Evolutionary conservation across 2,329 filamentous ascomycete species (phyloP).

Genomic region (Colletotrichum viniferum): DNA sequence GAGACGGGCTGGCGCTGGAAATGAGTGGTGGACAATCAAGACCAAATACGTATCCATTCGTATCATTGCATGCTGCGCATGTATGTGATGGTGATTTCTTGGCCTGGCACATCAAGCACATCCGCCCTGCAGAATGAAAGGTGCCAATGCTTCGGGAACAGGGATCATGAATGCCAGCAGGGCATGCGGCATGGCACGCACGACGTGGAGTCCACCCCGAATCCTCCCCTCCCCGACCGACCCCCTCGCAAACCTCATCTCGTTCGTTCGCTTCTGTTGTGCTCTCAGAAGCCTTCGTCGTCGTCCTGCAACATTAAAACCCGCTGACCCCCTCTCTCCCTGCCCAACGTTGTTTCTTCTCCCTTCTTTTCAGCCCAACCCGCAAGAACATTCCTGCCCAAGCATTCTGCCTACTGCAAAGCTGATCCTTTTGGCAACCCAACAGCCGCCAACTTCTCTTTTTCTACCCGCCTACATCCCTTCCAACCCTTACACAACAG

Average conservation of each 20-base stretch:
- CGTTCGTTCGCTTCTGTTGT: slow-evolving; percentile 11
- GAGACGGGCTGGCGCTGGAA: neutral
- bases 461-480: slow-evolving; percentile 20
- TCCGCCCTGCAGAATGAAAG: slow-evolving; percentile 6
- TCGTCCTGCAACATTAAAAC: slow-evolving; percentile 38
- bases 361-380: slow-evolving; percentile 40
- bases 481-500: slow-evolving; percentile 14
- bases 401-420: slow-evolving; percentile 24
- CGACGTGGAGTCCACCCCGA: slow-evolving; percentile 14
- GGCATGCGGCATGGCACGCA: slow-evolving; percentile 2
- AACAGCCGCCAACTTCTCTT: slow-evolving; percentile 15
- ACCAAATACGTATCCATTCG: neutral
- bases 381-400: slow-evolving; percentile 26
- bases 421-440: slow-evolving; percentile 22
- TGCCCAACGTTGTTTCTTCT: slow-evolving; percentile 39
- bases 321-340: slow-evolving; percentile 39
- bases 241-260: slow-evolving; percentile 16
- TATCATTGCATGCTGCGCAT: neutral
- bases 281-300: slow-evolving; percentile 1
- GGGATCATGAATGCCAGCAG: slow-evolving; percentile 13
- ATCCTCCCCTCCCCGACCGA: slow-evolving; percentile 6
- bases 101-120: slow-evolving; percentile 8
- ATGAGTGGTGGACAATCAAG: slow-evolving; percentile 6
- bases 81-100: neutral
- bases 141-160: slow-evolving; percentile 8